Evolutionary conservation across 441 rosid genomes (phyloP).

Genomic region (Capsella rubella): DNA sequence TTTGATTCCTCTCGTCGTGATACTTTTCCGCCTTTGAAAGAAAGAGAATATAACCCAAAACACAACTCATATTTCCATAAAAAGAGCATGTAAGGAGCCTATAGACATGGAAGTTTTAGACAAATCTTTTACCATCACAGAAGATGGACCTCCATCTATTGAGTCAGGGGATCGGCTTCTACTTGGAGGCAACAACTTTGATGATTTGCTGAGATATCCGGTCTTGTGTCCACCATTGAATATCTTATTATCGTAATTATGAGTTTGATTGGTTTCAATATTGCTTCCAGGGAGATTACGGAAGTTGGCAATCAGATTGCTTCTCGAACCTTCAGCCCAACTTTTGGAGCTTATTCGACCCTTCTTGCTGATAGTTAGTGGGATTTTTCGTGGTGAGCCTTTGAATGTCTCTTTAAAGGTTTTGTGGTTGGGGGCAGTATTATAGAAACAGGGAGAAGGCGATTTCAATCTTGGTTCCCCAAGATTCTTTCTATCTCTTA

Average conservation of each 20-base stretch:
- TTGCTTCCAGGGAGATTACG: conserved; percentile 45
- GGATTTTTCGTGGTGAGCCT: conserved; percentile 52
- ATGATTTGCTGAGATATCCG: conserved; percentile 52
- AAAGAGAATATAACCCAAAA: conserved; percentile 35
- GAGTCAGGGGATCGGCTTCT: conserved; percentile 49
- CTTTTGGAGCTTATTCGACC: conserved; percentile 53
- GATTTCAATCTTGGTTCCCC: conserved; percentile 53
- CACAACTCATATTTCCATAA: conserved; percentile 19
- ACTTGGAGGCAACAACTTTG: conserved; percentile 48
- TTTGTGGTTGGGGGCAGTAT: conserved; percentile 48
- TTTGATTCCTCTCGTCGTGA: conserved; percentile 49
- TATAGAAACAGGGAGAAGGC: conserved; percentile 46
- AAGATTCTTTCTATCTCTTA: conserved; percentile 50
- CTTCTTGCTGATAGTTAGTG: conserved; percentile 48
- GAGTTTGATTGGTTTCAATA: conserved; percentile 44
- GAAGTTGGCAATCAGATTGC: conserved; percentile 48
- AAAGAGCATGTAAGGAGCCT: conserved; percentile 8
- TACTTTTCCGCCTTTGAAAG: conserved; percentile 51
- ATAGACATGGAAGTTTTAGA: not conserved
- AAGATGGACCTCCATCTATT: conserved; percentile 54
- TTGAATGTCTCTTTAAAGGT: conserved; percentile 50
- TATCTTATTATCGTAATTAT: conserved; percentile 41
- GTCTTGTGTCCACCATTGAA: conserved; percentile 49
- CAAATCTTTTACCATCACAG: conserved; percentile 53
- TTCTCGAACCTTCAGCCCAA: conserved; percentile 54